Base-by-base conservation (phyloP, 257 asterid species). In the Solanum megistacrolobum region DNA sequence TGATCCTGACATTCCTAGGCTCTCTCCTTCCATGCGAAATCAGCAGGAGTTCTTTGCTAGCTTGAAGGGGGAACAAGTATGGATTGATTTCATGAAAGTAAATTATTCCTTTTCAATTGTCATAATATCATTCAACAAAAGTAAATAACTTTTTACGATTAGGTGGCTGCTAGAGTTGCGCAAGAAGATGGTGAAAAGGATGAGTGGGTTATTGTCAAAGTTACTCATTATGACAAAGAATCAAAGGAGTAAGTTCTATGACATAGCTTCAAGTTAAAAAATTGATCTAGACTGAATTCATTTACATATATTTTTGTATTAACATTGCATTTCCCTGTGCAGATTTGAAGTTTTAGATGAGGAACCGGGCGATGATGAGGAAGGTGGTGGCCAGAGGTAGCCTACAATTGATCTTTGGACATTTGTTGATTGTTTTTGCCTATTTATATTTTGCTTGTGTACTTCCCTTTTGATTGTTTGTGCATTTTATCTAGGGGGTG, bases 281-380 rank as follows among this genome's bases (percentile, higher is more conserved):
- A 5, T 13, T 41, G 29, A 34, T 69, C 21, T 23, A 18, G 48
- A 43, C 13, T 4, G 16, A 12, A 27, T 43, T 62, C 84, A 1
- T 18, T 87, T 29, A 48, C 38, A 39, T 75, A 38, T 16, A 43
- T 29, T 7, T 71, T 71, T 83, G 48, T 20, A 60, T 83, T 35
- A 58, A 58, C 43, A 5, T 60, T 52, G 60, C 27, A 62, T 87
- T 46, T 83, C 34, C 43, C 73, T 38, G 38, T 83, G 91, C 90
- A 97, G 99, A 88, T 94, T 97, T 83, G 99, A 97, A 91, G 99
- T 97, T 72, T 89, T 97, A 87, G 99, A 97, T 72, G 99, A 97
- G 91, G 99, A 97, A 83, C 99, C 99, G 8, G 98, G 98, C 43
- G 99, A 97, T 81, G 99, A 97, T 46, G 99, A 97, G 94, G 99